phyloP scores from a whole-genome alignment of 495 filamentous ascomycete genomes.

The Penicillium parvum region DNA sequence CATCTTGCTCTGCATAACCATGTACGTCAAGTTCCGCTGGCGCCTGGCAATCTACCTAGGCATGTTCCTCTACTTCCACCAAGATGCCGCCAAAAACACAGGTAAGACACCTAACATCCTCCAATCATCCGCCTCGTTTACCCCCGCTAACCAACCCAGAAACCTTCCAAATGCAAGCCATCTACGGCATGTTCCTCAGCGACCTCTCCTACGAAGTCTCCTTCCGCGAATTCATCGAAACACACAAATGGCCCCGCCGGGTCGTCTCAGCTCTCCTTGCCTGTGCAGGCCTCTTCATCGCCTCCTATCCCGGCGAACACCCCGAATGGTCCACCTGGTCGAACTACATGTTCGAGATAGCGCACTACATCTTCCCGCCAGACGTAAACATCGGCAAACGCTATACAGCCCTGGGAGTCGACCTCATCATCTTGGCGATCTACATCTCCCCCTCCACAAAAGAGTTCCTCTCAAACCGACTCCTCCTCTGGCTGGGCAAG shows the following conservation, averaged over 20 bases:
- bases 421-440: constrained; percentile 53
- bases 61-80: constrained; percentile 52
- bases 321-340: constrained; percentile 58
- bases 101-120: constrained; percentile 15
- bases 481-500: constrained; percentile 62
- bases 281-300: constrained; percentile 49
- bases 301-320: constrained; percentile 57
- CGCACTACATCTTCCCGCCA: constrained; percentile 52
- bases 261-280: constrained; percentile 43
- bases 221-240: constrained; percentile 47
- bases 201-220: constrained; percentile 53
- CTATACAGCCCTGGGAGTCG: constrained; percentile 55
- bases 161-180: constrained; percentile 54
- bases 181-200: constrained; percentile 60
- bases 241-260: constrained; percentile 42
- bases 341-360: constrained; percentile 37
- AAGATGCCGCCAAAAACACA: constrained; percentile 29
- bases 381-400: constrained; percentile 48
- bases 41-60: constrained; percentile 50
- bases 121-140: neutral
- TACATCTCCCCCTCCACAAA: constrained; percentile 55
- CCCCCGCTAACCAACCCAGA: constrained; percentile 15
- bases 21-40: constrained; percentile 53
- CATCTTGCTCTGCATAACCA: constrained; percentile 49
- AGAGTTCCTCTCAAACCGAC: constrained; percentile 49